phyloP scores from a whole-genome alignment of 2,329 filamentous ascomycete species.

The Pyricularia sp. region DNA sequence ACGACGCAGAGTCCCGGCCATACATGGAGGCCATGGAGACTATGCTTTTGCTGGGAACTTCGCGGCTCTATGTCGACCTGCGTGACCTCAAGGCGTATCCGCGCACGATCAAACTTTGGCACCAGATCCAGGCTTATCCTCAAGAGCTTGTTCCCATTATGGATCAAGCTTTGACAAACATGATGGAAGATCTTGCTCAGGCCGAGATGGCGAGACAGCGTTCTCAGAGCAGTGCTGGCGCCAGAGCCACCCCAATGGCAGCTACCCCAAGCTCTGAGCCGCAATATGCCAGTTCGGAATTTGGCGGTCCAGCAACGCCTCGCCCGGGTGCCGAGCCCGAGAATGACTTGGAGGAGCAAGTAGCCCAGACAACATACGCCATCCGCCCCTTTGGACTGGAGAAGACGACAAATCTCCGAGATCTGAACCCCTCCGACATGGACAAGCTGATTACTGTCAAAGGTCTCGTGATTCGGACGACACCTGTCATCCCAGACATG shows the following conservation, averaged over 20 bases:
- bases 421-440: slow-evolving; percentile 91
- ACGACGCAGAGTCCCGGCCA: slow-evolving; percentile 67
- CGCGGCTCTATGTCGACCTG: slow-evolving; percentile 78
- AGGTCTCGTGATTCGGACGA: slow-evolving; percentile 89
- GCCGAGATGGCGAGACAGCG: slow-evolving; percentile 66
- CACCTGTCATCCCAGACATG: slow-evolving; percentile 97
- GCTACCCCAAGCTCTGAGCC: slow-evolving; percentile 60
- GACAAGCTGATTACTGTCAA: slow-evolving; percentile 94
- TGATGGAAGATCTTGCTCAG: slow-evolving; percentile 82
- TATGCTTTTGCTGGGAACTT: slow-evolving; percentile 81
- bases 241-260: slow-evolving; percentile 30
- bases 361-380: slow-evolving; percentile 71
- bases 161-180: slow-evolving; percentile 89
- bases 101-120: slow-evolving; percentile 85
- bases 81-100: slow-evolving; percentile 89
- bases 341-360: slow-evolving; percentile 63
- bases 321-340: slow-evolving; percentile 34
- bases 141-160: slow-evolving; percentile 95
- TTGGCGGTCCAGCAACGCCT: slow-evolving; percentile 34
- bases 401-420: slow-evolving; percentile 79
- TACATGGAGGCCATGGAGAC: slow-evolving; percentile 81
- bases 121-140: slow-evolving; percentile 88
- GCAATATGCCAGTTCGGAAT: slow-evolving; percentile 72
- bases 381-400: slow-evolving; percentile 87
- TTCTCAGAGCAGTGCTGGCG: slow-evolving; percentile 42